Evolutionary conservation across 768 basidiomycete genomes (phyloP), one percentile per base, ranked within the genome.

Genomic region (Phlegmacium glaucopus): DNA sequence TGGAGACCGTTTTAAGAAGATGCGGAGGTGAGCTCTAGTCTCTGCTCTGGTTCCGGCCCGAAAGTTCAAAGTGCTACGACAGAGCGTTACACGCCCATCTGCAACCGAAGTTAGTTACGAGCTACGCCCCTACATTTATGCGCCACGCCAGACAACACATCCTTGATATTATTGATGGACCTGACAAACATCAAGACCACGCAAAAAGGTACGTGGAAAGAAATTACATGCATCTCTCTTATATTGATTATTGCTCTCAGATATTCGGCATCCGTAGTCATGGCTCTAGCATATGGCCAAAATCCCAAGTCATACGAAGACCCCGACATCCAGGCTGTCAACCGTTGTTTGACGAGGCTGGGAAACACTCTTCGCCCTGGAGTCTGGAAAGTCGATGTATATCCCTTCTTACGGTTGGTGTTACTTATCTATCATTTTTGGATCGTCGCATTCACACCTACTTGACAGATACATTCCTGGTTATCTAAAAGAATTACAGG

Each of bases 81-180:
- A 82, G 82, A 48, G 80, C 80, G 2, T 68, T 82, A 0, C 80
- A 83, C 54, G 74, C 78, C 0, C 78, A 83, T 45, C 70, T 85
- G 2, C 77, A 81, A 52, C 73, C 79, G 4, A 79, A 77, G 49
- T 70, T 71, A 3, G 68, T 77, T 0, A 62, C 69, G 7, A 68
- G 68, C 0, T 83, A 84, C 53, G 70, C 62, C 0, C 73, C 75
- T 0, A 71, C 79, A 11, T 68, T 82, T 18, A 75, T 74, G 67
- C 63, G 64, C 15, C 64, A 67, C 36, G 74, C 75, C 0, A 62
- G 69, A 15, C 64, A 72, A 49, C 72, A 73, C 47, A 65, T 78
- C 29, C 44, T 76, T 22, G 75, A 78, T 44, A 59, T 78, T 30
- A 49, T 77, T 6, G 65, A 70, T 0, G 51, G 67, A 13, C 76